Conservation (phyloP, 495 filamentous ascomycete species). For the Aspergillus diversus region DNA sequence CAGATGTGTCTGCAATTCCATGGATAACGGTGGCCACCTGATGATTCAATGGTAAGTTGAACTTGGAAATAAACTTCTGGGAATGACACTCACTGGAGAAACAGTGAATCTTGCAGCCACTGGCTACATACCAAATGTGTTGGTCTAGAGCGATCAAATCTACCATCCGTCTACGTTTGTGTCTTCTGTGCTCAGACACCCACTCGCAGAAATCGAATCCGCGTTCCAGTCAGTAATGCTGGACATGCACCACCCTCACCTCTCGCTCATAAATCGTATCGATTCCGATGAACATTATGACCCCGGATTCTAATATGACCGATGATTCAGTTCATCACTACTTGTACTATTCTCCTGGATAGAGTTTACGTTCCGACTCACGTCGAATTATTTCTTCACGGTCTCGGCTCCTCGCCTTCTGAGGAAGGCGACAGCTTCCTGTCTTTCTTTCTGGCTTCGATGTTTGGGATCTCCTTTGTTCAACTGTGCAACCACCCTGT, state of each 20-base stretch:
- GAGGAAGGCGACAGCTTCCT: background rate
- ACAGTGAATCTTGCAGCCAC: conserved; percentile 82
- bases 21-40: conserved; percentile 65
- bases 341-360: conserved; percentile 15
- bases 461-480: conserved; percentile 27
- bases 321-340: background rate
- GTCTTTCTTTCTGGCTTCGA: conserved; percentile 13
- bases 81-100: conserved; percentile 5
- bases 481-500: conserved; percentile 18
- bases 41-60: conserved; percentile 81
- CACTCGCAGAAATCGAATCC: conserved; percentile 64
- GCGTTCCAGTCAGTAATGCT: conserved; percentile 53
- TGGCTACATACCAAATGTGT: conserved; percentile 84
- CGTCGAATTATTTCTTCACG: conserved; percentile 5
- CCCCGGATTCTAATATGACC: conserved; percentile 6
- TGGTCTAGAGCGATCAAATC: conserved; percentile 63
- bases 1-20: conserved; percentile 73
- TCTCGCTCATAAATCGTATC: conserved; percentile 68
- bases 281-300: conserved; percentile 37
- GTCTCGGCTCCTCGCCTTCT: conserved; percentile 2
- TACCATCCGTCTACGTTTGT: conserved; percentile 79
- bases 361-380: conserved; percentile 15
- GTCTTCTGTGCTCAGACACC: conserved; percentile 79
- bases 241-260: conserved; percentile 57
- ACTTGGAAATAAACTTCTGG: background rate